Base-by-base conservation (phyloP, 768 basidiomycete species). In the Psilocybe cyanescens region DNA sequence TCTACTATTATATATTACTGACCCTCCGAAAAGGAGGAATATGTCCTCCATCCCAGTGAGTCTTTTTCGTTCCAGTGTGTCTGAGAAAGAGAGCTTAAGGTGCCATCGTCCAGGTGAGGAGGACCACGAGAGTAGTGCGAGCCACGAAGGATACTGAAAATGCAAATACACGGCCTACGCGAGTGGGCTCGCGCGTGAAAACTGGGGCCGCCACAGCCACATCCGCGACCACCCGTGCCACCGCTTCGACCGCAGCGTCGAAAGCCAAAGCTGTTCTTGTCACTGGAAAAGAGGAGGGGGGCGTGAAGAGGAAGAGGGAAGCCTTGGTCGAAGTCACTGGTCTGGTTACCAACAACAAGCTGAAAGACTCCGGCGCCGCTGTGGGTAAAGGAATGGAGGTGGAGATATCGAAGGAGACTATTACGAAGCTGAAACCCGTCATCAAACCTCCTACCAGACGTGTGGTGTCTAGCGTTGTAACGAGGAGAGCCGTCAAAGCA, bases 231-330 rank as follows among this genome's bases (percentile, higher is more conserved):
- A 67, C 66, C 50, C 71, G 71, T 58, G 65, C 68, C 31, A 73
- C 74, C 5, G 76, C 78, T 4, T 75, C 79, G 46, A 75, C 81
- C 7, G 68, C 80, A 29, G 77, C 81, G 39, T 78, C 79, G 58
- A 78, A 81, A 59, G 71, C 75, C n/a, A 78, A 77, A 58, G 52
- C 67, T 7, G 56, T 66, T 16, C 51, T 31, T 55, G 52, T 53
- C 14, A 67, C 66, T 31, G 62, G 37, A 37, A 28, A 64, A 29
- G 85, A 88, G 46, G 75, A 76, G 12, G 74, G 78, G 17, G 76
- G 78, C 2, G 85, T 82, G 35, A 91, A 91, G 71, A 84, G 91
- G 58, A 93, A 92, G 72, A 88, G 92, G 17, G 87, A 88, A 52
- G 90, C 87, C 0, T 79, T 94, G 45, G 84, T 84, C 14, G 92